A percentile compares a stretch with the other conserved stretches of the same genome.
These are phyloP conservation scores for Stevia rebaudiana DNA, from an alignment of 140 eudicot species.

Conservation along the genomic window DNA sequence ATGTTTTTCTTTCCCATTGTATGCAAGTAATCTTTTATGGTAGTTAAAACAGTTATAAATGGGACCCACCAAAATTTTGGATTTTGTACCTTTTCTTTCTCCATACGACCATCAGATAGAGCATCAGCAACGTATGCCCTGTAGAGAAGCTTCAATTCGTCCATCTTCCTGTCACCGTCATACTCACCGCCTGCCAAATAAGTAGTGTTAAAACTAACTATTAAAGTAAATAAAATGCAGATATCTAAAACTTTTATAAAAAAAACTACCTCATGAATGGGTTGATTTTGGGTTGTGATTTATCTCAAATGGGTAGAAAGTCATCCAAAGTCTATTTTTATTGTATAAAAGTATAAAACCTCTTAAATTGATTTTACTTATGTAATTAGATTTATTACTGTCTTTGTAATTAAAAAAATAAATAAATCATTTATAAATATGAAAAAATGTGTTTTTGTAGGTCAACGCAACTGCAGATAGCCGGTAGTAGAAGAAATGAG, in stretches of 20 bases:
- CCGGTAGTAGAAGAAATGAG: not conserved
- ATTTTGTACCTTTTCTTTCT: conserved; percentile 67
- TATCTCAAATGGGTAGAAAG: conserved; percentile 1
- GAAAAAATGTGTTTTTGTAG: not conserved
- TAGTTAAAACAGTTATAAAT: not conserved
- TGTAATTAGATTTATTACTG: not conserved
- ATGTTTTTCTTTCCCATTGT: not conserved
- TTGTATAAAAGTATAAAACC: not conserved
- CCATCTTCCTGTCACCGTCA: conserved; percentile 71
- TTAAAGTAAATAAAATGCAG: not conserved
- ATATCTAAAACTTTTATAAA: not conserved
- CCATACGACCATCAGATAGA: conserved; percentile 77
- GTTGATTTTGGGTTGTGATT: not conserved
- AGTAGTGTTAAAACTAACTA: conserved; percentile 5
- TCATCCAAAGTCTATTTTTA: not conserved
- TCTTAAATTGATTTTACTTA: not conserved
- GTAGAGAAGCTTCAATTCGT: conserved; percentile 77
- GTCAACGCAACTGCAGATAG: not conserved
- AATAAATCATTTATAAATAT: not conserved
- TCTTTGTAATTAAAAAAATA: not conserved
- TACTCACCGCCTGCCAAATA: conserved; percentile 72
- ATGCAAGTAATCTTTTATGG: conserved; percentile 1
- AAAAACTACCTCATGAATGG: not conserved
- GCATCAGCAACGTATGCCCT: conserved; percentile 72
- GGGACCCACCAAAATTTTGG: not conserved